Base-by-base conservation (phyloP, 2,329 filamentous ascomycete genomes). In the Epichloe glyceriae region DNA sequence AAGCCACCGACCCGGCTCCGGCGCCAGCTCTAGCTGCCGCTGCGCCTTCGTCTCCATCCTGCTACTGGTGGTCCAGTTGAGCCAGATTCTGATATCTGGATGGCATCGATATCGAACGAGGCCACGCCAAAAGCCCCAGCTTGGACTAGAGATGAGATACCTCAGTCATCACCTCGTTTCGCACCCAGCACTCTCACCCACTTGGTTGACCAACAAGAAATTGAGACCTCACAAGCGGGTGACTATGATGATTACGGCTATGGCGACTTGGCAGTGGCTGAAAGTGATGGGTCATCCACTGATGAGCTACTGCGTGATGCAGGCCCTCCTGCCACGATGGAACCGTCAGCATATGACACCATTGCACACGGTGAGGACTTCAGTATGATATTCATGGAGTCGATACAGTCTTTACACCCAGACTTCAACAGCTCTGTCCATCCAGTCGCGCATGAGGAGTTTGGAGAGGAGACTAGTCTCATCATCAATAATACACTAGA, bases 311-410 rank as follows among this genome's bases (percentile, higher is more conserved):
- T 53, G 42, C 38, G 35, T 6, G 48, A 30, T 17, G 40, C 50
- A 26, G 43, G 8, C 15, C 35, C 45, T 15, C 57, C 52, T 35
- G 58, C 50, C 43, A 56, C 56, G 39, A 51, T 30, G 50, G 57
- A 47, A 46, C 60, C 55, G n/a, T 51, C 47, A 40, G 54, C 50
- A 43, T 66, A 68, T 34, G 67, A 76, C 47, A 75, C 69, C 0
- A 68, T 74, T 45, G 67, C 69, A 4, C 69, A 74, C n/a, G 71
- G 67, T 15, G 76, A 80, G 53, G 73, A 75, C 39, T 79, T 80
- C 54, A 80, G 76, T 59, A 79, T 79, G 75, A 80, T 80, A 51
- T 75, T 75, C 34, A 70, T 78, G 53, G 70, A 76, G 44, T 76
- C 75, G 2, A 65, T 80, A 17, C 74, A 73, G 2, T 76, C 75